Evolutionary conservation across 2,329 filamentous ascomycete genomes (phyloP).

Genomic region (Fusarium goolgardi): DNA sequence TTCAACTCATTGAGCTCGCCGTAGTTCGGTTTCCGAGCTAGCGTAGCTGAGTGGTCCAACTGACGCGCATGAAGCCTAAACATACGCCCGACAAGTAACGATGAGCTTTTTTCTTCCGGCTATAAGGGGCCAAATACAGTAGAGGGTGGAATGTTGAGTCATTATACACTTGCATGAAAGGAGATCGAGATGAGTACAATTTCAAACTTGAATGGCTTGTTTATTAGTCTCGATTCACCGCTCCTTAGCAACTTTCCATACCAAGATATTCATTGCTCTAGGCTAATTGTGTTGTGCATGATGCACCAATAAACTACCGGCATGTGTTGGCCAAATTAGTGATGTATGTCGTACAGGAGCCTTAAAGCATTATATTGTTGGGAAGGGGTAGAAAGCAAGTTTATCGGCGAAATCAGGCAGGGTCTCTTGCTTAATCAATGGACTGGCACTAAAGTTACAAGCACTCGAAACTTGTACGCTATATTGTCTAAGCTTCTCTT

Average conservation of each 20-base stretch:
- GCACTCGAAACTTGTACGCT: background rate
- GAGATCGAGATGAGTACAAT: background rate
- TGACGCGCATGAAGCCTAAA: conserved; percentile 1
- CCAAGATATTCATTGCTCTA: background rate
- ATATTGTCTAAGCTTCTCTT: background rate
- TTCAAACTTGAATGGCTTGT: background rate
- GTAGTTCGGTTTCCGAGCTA: conserved; percentile 5
- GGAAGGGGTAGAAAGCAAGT: background rate
- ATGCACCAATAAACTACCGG: background rate
- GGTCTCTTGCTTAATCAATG: background rate
- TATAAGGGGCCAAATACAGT: background rate
- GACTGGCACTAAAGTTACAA: background rate
- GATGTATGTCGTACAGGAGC: background rate
- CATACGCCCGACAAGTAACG: background rate
- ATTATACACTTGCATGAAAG: background rate
- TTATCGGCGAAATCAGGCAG: background rate
- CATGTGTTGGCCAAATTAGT: background rate
- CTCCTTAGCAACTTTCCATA: conserved; percentile 1
- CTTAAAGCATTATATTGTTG: background rate
- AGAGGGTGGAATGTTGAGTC: background rate
- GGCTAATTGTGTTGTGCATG: conserved; percentile 4
- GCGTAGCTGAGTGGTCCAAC: background rate
- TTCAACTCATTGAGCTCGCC: background rate
- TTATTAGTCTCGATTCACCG: conserved; percentile 27
- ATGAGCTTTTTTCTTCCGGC: background rate